Conservation (phyloP, 352 stramenopile species). For the Phytophthora sansomeana region DNA sequence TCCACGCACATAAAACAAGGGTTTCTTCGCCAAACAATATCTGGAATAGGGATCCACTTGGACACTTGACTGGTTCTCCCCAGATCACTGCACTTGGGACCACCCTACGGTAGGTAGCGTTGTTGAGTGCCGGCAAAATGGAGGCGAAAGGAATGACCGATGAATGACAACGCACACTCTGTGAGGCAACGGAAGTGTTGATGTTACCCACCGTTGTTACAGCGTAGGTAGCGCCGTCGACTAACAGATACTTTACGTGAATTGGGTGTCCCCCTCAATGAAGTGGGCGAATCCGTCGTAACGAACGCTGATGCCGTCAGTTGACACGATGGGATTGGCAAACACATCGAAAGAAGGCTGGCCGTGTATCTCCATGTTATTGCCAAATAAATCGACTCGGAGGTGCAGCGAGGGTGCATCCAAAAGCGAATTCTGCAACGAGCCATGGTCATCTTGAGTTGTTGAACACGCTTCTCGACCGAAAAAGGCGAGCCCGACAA, state of each 20-base stretch:
- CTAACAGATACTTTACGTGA: slow-evolving; percentile 44
- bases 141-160: too few species aligned
- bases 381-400: too few species aligned
- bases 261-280: slow-evolving; percentile 17
- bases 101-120: background rate
- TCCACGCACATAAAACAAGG: too few species aligned
- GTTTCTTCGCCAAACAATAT: too few species aligned
- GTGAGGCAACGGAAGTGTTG: slow-evolving; percentile 4
- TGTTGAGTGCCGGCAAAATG: slow-evolving; percentile 33
- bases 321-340: slow-evolving; percentile 32
- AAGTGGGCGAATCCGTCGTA: slow-evolving; percentile 45
- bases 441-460: too few species aligned
- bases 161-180: slow-evolving; percentile 19
- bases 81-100: slow-evolving; percentile 25
- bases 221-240: slow-evolving; percentile 35
- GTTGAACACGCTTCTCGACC: too few species aligned
- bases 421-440: too few species aligned
- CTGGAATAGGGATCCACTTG: too few species aligned
- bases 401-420: too few species aligned
- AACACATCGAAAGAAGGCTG: slow-evolving; percentile 36
- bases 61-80: too few species aligned
- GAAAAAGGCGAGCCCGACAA: too few species aligned
- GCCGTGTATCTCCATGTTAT: slow-evolving; percentile 30
- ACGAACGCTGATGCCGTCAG: slow-evolving; percentile 17
- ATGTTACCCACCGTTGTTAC: slow-evolving; percentile 26